Percentiles rank a stretch among this genome's conserved stretches.
Conservation (phyloP, 768 basidiomycete species). For the Mycena leptocephala region DNA sequence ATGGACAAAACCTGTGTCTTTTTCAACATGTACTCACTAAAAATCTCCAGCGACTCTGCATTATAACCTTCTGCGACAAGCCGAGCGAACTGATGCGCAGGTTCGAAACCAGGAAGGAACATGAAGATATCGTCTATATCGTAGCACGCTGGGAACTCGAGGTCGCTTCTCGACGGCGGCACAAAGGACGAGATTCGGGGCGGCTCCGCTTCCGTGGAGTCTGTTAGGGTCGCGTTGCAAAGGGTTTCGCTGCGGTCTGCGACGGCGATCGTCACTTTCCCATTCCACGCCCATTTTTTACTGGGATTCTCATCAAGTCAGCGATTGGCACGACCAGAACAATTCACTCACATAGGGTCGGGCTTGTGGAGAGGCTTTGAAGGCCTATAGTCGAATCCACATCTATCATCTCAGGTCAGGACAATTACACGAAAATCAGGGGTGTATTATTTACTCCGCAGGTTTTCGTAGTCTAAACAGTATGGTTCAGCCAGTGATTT, state of each 20-base stretch:
- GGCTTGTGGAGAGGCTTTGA: not conserved
- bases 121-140: not conserved
- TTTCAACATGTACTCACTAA: not conserved
- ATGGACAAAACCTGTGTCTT: not conserved
- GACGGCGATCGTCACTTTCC: slow-evolving; percentile 1
- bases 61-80: not conserved
- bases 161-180: not conserved
- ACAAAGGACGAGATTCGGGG: not conserved
- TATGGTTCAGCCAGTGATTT: not conserved
- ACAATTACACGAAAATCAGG: not conserved
- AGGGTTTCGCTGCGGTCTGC: not conserved
- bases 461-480: not conserved
- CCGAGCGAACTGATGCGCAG: slow-evolving; percentile 21
- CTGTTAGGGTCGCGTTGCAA: not conserved
- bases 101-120: not conserved
- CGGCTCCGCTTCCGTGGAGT: not conserved
- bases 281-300: slow-evolving; percentile 11
- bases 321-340: not conserved
- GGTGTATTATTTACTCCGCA: not conserved
- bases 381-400: not conserved
- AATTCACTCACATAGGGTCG: not conserved
- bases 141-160: not conserved
- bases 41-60: not conserved
- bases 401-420: not conserved
- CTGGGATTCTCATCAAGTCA: not conserved